phyloP scores from a whole-genome alignment of 257 asterid species.

The Nicotiana sylvestris region DNA sequence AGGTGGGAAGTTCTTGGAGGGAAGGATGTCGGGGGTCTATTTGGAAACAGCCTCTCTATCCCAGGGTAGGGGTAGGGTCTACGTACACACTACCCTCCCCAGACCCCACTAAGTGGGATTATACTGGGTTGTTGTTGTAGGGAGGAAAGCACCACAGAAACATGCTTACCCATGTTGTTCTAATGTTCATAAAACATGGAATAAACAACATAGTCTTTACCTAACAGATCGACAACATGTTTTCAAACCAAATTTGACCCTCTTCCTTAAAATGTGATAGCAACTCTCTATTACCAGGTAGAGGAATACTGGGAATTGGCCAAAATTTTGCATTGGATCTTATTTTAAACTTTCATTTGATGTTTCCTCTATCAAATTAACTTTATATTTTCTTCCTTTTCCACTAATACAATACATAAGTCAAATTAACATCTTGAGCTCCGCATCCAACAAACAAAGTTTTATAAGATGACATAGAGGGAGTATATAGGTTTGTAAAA shows the following conservation, averaged over 20 bases:
- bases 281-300: not conserved
- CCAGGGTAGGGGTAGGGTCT: too few relatives aligned
- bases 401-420: not conserved
- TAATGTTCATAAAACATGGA: not conserved
- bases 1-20: too few relatives aligned
- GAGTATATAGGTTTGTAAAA: not conserved
- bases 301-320: not conserved
- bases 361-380: not conserved
- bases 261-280: not conserved
- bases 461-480: not conserved
- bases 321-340: not conserved
- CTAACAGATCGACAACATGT: not conserved
- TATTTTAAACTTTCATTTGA: not conserved
- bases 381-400: not conserved
- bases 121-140: not conserved
- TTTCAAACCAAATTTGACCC: not conserved
- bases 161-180: not conserved
- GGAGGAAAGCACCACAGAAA: not conserved
- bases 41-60: too few relatives aligned
- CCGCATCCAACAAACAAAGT: not conserved
- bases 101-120: too few relatives aligned
- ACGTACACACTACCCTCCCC: too few relatives aligned
- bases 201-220: not conserved
- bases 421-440: not conserved
- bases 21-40: too few relatives aligned